Conservation (phyloP, 306 rosid species). For the Luffa aegyptiaca region DNA sequence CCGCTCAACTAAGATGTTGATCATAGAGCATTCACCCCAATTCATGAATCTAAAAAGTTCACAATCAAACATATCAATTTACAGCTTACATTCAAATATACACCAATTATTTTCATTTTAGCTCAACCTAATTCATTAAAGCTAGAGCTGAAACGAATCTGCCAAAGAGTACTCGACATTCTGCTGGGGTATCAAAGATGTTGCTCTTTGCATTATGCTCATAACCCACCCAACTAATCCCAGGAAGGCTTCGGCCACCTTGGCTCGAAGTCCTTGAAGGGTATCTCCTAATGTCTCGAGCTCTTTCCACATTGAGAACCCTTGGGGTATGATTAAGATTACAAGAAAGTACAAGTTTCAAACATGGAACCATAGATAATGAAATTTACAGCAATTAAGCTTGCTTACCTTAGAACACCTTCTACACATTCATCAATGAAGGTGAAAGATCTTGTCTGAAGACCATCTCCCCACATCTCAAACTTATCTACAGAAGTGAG, state of each 20-base stretch:
- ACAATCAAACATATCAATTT: not conserved
- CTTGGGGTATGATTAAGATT: not conserved
- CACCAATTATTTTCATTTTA: not conserved
- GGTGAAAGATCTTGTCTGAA: constrained; percentile 93
- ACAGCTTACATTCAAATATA: not conserved
- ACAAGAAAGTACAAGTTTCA: not conserved
- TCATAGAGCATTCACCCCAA: not conserved
- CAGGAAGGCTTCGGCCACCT: not conserved
- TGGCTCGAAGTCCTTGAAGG: not conserved
- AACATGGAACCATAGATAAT: not conserved
- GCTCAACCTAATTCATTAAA: not conserved
- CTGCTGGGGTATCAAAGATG: not conserved
- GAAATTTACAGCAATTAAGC: not conserved
- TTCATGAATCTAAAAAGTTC: not conserved
- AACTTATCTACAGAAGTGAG: constrained; percentile 65
- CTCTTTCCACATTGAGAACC: not conserved
- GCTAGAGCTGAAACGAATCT: not conserved
- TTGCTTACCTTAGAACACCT: constrained; percentile 84
- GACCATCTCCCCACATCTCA: constrained; percentile 99
- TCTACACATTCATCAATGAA: constrained; percentile 98
- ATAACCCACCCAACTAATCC: not conserved
- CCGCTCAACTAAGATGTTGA: not conserved
- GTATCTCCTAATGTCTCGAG: not conserved
- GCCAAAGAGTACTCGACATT: not conserved
- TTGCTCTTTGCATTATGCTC: not conserved